phyloP scores from a whole-genome alignment of 805 yeast species.

The Torulaspora indica region DNA sequence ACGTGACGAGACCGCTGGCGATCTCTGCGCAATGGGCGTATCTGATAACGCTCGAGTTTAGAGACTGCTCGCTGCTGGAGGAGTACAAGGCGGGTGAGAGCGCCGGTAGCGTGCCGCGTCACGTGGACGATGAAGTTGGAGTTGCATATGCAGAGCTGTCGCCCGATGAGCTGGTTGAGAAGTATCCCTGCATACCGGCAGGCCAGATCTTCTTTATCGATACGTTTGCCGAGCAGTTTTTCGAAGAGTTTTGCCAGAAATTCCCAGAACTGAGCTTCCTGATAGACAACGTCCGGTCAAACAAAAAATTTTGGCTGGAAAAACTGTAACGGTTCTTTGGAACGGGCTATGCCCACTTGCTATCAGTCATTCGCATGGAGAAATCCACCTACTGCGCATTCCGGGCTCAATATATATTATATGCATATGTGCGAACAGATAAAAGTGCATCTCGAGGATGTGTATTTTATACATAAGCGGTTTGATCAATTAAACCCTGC shows the following conservation, averaged over 20 bases:
- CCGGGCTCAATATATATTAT: constrained; percentile 1
- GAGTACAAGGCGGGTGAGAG: constrained; percentile 2
- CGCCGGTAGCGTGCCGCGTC: constrained; percentile 9
- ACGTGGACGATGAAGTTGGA: constrained; percentile 27
- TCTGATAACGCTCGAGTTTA: constrained; percentile 71
- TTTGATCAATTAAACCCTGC: constrained; percentile 34
- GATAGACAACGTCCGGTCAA: constrained; percentile 47
- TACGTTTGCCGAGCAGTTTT: constrained; percentile 75
- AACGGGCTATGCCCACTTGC: not conserved
- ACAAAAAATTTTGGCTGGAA: constrained; percentile 52
- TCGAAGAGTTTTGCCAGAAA: constrained; percentile 54
- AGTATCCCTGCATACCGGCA: constrained; percentile 50
- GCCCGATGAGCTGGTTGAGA: constrained; percentile 40
- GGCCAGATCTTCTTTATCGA: constrained; percentile 82
- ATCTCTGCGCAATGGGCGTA: constrained; percentile 84
- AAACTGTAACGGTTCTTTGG: constrained; percentile 1
- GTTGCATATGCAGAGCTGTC: constrained; percentile 7
- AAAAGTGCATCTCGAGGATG: not conserved
- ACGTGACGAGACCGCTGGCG: constrained; percentile 75
- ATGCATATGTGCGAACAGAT: constrained; percentile 3
- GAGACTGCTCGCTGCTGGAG: constrained; percentile 57
- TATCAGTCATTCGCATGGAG: constrained; percentile 3
- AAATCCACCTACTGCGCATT: not conserved
- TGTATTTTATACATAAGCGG: constrained; percentile 19
- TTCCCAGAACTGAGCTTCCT: constrained; percentile 61